Percentiles rank a stretch among this genome's conserved stretches.
Evolutionary conservation across 441 rosid genomes (phyloP).

Genomic region (Flueggea neowawraea): DNA sequence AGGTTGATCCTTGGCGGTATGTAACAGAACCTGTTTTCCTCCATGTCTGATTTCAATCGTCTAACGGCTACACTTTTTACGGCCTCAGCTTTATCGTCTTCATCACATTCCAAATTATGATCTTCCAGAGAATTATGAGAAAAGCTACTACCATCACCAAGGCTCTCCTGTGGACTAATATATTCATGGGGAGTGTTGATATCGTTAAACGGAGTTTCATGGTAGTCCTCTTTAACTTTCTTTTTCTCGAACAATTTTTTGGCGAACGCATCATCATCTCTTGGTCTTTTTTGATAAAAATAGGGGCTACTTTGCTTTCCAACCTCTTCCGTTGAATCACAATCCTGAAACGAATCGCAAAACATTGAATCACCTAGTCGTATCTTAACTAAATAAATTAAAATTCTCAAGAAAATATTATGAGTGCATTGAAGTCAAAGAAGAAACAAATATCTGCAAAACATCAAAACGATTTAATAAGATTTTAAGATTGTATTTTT

Average conservation of each 20-base stretch:
- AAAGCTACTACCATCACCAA: constrained; percentile 12
- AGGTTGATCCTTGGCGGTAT: constrained; percentile 62
- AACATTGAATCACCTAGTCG: no score
- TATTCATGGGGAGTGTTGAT: not conserved
- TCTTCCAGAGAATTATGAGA: constrained; percentile 12
- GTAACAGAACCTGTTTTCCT: constrained; percentile 60
- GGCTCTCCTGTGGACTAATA: not conserved
- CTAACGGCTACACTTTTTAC: constrained; percentile 28
- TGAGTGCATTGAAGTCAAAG: no score
- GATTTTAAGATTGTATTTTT: no score
- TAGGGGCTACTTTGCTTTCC: constrained; percentile 7
- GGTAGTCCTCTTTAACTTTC: constrained; percentile 15
- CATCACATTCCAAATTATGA: constrained; percentile 9
- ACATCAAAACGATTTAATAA: no score
- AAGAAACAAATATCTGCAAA: no score
- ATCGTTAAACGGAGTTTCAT: constrained; percentile 6
- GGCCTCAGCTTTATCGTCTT: constrained; percentile 20
- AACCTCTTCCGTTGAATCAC: constrained; percentile 11
- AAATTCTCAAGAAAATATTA: no score
- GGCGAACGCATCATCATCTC: constrained; percentile 18
- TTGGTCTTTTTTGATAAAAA: constrained; percentile 27
- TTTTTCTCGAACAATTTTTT: constrained; percentile 10
- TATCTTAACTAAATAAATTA: no score
- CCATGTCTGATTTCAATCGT: constrained; percentile 55
- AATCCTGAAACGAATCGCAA: constrained; percentile 19